Base-by-base conservation (phyloP, 495 filamentous ascomycete species). In the Lindgomyces ingoldianus region DNA sequence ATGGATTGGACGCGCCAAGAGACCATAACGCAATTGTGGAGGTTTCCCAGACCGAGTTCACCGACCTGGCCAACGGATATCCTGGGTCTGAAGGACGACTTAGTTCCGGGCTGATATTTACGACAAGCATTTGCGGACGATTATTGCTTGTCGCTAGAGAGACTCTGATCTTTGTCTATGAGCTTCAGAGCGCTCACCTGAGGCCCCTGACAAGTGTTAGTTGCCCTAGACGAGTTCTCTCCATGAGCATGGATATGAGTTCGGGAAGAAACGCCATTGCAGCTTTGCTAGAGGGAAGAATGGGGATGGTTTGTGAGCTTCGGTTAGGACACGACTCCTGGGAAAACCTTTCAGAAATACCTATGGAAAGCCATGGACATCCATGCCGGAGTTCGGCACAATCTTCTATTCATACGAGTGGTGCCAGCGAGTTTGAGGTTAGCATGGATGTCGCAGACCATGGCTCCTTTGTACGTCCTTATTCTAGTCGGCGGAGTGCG, bases 211-310 rank as follows among this genome's bases (percentile, higher is more conserved):
- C 81, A 3, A 79, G 76, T 18, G 80, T 90, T n/a, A 67, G 79
- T 25, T 90, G 87, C 66, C 86, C 85, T 27, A 70, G 76, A 22
- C 75, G 81, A 33, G 82, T 89, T 6, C 60, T 90, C 3, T 81
- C 84, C 11, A 81, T 87, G 39, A 83, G 82, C 48, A 85, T 91
- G 76, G 87, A 91, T 72, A 85, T 85, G 2, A 84, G 80, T 22
- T 79, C 75, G 4, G 62, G 81, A 9, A 78, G 77, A 57, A 81
- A 85, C 47, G 80, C 84, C 14, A 71, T 91, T 57, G 89, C 86
- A 26, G 83, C 83, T 39, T 75, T 91, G 18, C 68, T 90, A 11
- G 78, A 81, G 36, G 85, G 82, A 21, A 81, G 89, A 10, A 77
- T 85, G 64, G 87, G 86, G 10, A 76, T 90, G 67, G 79, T 90